A percentile compares a stretch with the other conserved stretches of the same genome.
These are phyloP conservation scores for Actinomucor elegans DNA, from an alignment of 371 early-diverging fungal genomes.

Conservation along the genomic window DNA sequence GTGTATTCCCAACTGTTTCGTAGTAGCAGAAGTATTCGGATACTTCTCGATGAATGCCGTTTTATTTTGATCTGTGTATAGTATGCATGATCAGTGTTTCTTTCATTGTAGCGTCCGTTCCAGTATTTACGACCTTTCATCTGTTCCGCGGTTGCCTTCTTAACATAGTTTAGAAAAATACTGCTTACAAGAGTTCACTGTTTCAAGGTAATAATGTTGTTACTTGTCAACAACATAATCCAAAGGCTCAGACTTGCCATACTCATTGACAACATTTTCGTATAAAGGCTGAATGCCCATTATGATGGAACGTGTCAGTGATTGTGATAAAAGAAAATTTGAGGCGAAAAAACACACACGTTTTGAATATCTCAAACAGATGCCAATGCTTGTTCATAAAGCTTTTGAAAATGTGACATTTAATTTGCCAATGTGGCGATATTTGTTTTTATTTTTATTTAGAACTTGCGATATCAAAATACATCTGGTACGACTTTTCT, in stretches of 20 bases:
- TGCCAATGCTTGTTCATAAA: no score
- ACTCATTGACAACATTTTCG: slow-evolving; percentile 12
- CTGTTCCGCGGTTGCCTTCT: background rate
- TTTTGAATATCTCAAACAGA: no score
- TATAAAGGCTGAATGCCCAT: no score
- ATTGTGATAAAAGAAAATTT: no score
- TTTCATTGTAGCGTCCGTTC: background rate
- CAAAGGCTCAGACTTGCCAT: slow-evolving; percentile 12
- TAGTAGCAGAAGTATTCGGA: slow-evolving; percentile 11
- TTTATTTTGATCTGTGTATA: slow-evolving; percentile 1
- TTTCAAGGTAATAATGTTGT: background rate
- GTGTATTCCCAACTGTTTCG: slow-evolving; percentile 11
- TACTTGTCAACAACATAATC: slow-evolving; percentile 20
- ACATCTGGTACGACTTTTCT: no score
- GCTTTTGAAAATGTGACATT: no score
- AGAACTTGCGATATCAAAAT: no score
- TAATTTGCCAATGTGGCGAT: no score
- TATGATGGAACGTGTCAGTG: no score
- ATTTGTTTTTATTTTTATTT: no score
- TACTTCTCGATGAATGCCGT: slow-evolving; percentile 5
- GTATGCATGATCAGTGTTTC: background rate
- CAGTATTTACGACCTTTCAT: background rate
- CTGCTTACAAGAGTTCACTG: background rate
- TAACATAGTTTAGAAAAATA: background rate
- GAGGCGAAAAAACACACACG: no score